phyloP scores from a whole-genome alignment of 2,329 filamentous ascomycete species.

The Daldinia eschscholtzii region DNA sequence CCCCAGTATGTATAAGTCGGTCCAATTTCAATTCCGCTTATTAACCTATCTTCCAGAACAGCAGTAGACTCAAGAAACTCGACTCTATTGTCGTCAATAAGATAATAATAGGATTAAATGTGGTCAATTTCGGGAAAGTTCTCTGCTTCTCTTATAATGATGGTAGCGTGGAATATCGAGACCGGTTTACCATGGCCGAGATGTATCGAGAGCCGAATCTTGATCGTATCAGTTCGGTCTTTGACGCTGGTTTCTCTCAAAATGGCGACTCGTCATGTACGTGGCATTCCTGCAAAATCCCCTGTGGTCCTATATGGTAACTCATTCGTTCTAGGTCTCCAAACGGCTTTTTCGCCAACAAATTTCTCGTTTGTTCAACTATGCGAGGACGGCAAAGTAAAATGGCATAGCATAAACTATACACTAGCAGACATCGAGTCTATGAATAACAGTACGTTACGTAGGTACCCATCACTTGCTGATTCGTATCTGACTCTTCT shows the following conservation, averaged over 20 bases:
- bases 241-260: constrained; percentile 84
- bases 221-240: constrained; percentile 75
- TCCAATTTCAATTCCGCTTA: constrained; percentile 15
- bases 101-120: constrained; percentile 75
- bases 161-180: constrained; percentile 83
- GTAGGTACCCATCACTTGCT: background rate
- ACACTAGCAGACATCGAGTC: constrained; percentile 62
- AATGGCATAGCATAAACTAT: constrained; percentile 69
- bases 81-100: constrained; percentile 78
- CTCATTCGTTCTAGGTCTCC: constrained; percentile 60
- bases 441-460: constrained; percentile 62
- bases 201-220: constrained; percentile 74
- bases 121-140: constrained; percentile 77
- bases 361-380: constrained; percentile 70
- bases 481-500: constrained; percentile 39
- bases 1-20: constrained; percentile 39
- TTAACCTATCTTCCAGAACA: constrained; percentile 43
- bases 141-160: constrained; percentile 82
- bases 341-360: constrained; percentile 72
- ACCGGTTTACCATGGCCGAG: constrained; percentile 78
- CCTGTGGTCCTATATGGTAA: constrained; percentile 7
- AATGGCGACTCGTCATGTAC: constrained; percentile 73
- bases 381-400: constrained; percentile 68
- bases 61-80: constrained; percentile 68
- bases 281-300: constrained; percentile 42